A percentile compares a stretch with the other conserved stretches of the same genome.
Evolutionary conservation across 176 grass and related monocot genomes (phyloP).

Genomic region (Dendrocalamus sinicus): DNA sequence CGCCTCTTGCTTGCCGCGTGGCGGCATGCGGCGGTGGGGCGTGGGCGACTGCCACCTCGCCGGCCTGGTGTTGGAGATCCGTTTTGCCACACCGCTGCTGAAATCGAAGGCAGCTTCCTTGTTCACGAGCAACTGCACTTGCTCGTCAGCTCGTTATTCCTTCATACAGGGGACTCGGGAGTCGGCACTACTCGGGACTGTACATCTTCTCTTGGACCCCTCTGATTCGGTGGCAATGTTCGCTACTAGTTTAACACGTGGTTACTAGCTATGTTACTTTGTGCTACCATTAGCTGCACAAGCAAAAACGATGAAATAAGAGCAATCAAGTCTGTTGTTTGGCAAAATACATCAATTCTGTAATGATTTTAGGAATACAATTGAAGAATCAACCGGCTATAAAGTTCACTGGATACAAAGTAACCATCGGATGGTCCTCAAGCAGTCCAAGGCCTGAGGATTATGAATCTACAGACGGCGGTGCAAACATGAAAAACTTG

Average conservation of each 20-base stretch:
- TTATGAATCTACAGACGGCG: constrained; percentile 48
- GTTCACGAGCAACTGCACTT: background rate
- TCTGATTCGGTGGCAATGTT: background rate
- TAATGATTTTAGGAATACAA: constrained; percentile 46
- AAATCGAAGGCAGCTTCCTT: background rate
- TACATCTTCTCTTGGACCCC: background rate
- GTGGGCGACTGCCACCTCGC: background rate
- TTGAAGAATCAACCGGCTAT: constrained; percentile 49
- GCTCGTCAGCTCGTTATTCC: background rate
- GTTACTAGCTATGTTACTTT: background rate
- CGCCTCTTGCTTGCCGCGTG: background rate
- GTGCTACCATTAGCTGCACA: background rate
- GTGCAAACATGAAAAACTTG: constrained; percentile 40
- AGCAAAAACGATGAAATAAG: background rate
- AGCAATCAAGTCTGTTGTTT: background rate
- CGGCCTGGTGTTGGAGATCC: background rate
- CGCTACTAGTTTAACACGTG: background rate
- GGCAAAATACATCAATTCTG: constrained; percentile 34
- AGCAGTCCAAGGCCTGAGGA: constrained; percentile 17
- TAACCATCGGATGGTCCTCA: constrained; percentile 38
- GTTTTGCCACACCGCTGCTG: background rate
- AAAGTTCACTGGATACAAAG: constrained; percentile 48
- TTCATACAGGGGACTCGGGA: no score
- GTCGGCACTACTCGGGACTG: no score
- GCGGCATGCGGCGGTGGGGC: background rate